Conservation (phyloP, 192 early-diverging fungal genomes). For the Mycoemilia scoparia region DNA sequence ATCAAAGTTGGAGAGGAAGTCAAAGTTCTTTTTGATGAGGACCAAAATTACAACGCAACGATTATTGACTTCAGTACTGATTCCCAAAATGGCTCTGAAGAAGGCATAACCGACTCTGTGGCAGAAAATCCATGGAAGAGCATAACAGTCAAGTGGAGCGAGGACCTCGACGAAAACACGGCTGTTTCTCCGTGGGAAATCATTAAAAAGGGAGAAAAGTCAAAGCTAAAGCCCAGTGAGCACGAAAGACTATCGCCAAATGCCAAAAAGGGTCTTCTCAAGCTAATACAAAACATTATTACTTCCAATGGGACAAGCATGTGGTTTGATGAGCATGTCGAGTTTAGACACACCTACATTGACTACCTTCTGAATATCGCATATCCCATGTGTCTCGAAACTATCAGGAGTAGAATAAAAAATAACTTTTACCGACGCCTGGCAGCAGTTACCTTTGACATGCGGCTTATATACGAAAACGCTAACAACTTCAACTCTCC, state of each 20-base stretch:
- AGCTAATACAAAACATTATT: conserved; percentile 26
- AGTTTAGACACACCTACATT: conserved; percentile 34
- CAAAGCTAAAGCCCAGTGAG: background rate
- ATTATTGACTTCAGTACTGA: conserved; percentile 30
- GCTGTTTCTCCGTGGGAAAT: conserved; percentile 19
- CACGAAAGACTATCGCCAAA: conserved; percentile 6
- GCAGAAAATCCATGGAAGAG: conserved; percentile 27
- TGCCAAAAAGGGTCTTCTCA: conserved; percentile 12
- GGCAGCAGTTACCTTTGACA: conserved; percentile 47
- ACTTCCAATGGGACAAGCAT: conserved; percentile 19
- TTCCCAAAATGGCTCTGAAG: conserved; percentile 20
- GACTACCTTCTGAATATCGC: conserved; percentile 43
- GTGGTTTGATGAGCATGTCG: conserved; percentile 43
- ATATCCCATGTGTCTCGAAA: conserved; percentile 51
- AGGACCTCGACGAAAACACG: background rate
- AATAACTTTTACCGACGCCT: conserved; percentile 40
- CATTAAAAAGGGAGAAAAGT: conserved; percentile 6
- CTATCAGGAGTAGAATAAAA: conserved; percentile 33
- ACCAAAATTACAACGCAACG: conserved; percentile 30
- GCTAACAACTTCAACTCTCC: conserved; percentile 48
- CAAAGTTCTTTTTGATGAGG: conserved; percentile 45
- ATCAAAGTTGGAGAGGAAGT: conserved; percentile 34
- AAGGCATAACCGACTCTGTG: conserved; percentile 27
- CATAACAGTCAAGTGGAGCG: conserved; percentile 18
- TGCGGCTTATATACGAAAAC: conserved; percentile 43